These are phyloP conservation scores for Fraxinus platypoda DNA, from an alignment of 305 asterid genomes.

Conservation along the genomic window DNA sequence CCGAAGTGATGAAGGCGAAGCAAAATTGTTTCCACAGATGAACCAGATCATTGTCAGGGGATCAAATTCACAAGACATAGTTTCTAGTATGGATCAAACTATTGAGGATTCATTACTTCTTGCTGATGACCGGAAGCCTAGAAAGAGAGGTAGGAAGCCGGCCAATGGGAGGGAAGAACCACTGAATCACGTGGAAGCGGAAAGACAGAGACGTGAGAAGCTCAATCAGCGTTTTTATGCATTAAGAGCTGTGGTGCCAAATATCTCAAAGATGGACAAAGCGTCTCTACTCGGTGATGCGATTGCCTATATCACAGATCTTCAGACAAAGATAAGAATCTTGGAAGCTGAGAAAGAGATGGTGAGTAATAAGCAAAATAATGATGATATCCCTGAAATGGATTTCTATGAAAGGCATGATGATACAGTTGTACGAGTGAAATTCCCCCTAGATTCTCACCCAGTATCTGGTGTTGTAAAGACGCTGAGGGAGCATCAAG, in stretches of 20 bases:
- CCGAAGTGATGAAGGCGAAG: slow-evolving; percentile 51
- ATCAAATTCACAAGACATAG: slow-evolving; percentile 15
- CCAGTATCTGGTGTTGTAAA: slow-evolving; percentile 67
- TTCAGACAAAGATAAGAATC: slow-evolving; percentile 64
- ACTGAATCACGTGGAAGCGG: slow-evolving; percentile 91
- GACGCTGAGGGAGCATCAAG: slow-evolving; percentile 63
- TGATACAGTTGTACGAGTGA: slow-evolving; percentile 60
- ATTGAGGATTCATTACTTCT: slow-evolving; percentile 46
- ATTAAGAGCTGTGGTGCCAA: slow-evolving; percentile 87
- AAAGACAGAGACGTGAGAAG: slow-evolving; percentile 95
- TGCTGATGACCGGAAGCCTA: slow-evolving; percentile 71
- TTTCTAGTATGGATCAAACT: slow-evolving; percentile 33
- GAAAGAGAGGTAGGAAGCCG: slow-evolving; percentile 92
- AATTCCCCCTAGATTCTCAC: slow-evolving; percentile 69
- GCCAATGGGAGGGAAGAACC: slow-evolving; percentile 94
- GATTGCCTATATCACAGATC: slow-evolving; percentile 81
- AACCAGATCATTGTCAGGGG: slow-evolving; percentile 27
- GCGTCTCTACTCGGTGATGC: slow-evolving; percentile 95
- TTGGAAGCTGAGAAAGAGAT: slow-evolving; percentile 73
- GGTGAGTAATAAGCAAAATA: slow-evolving; percentile 22
- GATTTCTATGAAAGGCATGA: slow-evolving; percentile 71
- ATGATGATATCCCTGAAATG: slow-evolving; percentile 38
- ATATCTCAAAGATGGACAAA: slow-evolving; percentile 96
- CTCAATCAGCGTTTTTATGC: slow-evolving; percentile 95
- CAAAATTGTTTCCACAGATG: slow-evolving; percentile 41